These are phyloP conservation scores for Lanmaoa rubissima DNA, from an alignment of 768 basidiomycete genomes.

Conservation along the genomic window DNA sequence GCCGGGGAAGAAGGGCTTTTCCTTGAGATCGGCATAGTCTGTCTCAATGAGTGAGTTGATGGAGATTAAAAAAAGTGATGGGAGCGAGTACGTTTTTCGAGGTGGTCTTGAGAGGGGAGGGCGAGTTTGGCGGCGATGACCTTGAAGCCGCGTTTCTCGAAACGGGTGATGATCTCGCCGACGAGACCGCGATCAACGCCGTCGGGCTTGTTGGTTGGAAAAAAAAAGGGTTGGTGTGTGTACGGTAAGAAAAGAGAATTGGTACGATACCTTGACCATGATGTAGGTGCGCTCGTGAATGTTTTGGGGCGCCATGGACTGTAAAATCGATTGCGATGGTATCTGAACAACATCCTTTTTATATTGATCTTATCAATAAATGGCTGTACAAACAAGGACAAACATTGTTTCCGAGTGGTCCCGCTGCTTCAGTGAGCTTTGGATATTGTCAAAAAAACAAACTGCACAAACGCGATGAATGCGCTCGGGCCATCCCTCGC, in stretches of 20 bases:
- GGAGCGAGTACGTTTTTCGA: conserved; percentile 74
- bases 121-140: conserved; percentile 92
- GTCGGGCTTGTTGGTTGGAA: conserved; percentile 69
- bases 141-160: conserved; percentile 99
- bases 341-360: not conserved
- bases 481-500: conserved; percentile 75
- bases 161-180: conserved; percentile 93
- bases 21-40: conserved; percentile 94
- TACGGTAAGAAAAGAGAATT: too few species aligned
- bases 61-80: not conserved
- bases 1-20: conserved; percentile 94
- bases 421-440: not conserved
- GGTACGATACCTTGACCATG: conserved; percentile 86
- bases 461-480: conserved; percentile 24
- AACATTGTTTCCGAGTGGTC: conserved; percentile 33
- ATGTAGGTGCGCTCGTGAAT: conserved; percentile 91
- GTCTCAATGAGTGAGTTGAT: too few species aligned
- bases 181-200: conserved; percentile 96
- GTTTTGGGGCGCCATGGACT: conserved; percentile 28
- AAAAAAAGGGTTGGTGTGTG: too few species aligned
- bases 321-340: conserved; percentile 40
- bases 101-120: conserved; percentile 74
- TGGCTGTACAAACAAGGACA: conserved; percentile 40
- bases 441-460: not conserved
- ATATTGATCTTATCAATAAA: conserved; percentile 30